Percentiles rank a stretch among this genome's conserved stretches.
Evolutionary conservation across 192 early-diverging fungal genomes (phyloP).

Genomic region (Gigaspora rosea): DNA sequence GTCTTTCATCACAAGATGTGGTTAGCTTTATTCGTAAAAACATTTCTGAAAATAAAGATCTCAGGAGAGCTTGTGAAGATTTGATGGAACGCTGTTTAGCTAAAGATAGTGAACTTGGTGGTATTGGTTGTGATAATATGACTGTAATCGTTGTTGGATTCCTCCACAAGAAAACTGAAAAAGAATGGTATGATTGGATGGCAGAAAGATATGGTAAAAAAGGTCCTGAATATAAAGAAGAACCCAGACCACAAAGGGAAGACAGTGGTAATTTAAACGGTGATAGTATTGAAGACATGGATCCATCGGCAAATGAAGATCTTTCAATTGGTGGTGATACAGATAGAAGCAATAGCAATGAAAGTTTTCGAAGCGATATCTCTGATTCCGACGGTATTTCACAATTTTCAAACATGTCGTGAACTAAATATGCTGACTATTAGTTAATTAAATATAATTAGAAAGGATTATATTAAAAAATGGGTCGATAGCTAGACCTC

Average conservation of each 20-base stretch:
- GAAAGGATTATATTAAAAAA: too few relatives aligned
- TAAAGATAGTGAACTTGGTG: conserved; percentile 80
- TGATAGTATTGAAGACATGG: neutral
- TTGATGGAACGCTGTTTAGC: conserved; percentile 95
- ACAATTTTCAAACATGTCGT: too few relatives aligned
- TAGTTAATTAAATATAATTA: too few relatives aligned
- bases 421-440: too few relatives aligned
- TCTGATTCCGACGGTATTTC: too few relatives aligned
- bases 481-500: too few relatives aligned
- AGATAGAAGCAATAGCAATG: too few relatives aligned
- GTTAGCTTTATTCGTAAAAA: conserved; percentile 80
- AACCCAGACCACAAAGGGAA: neutral
- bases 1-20: conserved; percentile 88
- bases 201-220: conserved; percentile 29
- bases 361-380: too few relatives aligned
- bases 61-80: conserved; percentile 72
- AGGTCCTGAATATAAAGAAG: conserved; percentile 14
- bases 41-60: conserved; percentile 47
- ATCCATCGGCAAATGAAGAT: neutral
- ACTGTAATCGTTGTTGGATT: too few relatives aligned
- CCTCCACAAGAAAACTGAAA: conserved; percentile 62
- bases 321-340: neutral
- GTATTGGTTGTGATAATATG: conserved; percentile 81
- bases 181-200: conserved; percentile 75
- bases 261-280: neutral